A percentile compares a stretch with the other conserved stretches of the same genome.
phyloP scores from a whole-genome alignment of 2,329 filamentous ascomycete genomes.

The Grosmannia penicillata region DNA sequence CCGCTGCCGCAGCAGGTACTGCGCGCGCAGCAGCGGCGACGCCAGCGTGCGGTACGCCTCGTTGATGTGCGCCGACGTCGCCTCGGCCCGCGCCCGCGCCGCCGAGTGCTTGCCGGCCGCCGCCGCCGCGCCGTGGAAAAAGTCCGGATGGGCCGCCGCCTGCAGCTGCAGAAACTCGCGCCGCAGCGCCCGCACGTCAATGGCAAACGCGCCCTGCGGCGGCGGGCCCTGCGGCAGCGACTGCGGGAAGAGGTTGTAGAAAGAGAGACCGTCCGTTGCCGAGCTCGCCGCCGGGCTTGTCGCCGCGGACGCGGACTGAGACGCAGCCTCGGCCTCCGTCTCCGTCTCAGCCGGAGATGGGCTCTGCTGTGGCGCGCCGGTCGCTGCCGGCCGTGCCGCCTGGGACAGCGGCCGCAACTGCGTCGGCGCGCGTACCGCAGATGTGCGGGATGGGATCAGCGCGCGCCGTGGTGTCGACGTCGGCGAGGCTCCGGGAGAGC shows the following conservation, averaged over 20 bases:
- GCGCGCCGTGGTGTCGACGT: background rate
- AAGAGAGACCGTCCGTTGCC: conserved; percentile 9
- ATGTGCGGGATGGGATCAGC: no score
- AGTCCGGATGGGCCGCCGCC: conserved; percentile 59
- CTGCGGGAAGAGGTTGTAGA: conserved; percentile 80
- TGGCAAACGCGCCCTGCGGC: conserved; percentile 57
- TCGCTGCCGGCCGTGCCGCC: no score
- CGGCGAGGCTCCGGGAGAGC: background rate
- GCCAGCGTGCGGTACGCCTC: conserved; percentile 78
- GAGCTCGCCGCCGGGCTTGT: no score
- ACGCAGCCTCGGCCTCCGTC: background rate
- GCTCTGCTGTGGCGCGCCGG: no score
- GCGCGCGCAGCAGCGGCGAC: conserved; percentile 67
- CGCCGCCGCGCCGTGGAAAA: conserved; percentile 26
- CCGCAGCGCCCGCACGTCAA: conserved; percentile 56
- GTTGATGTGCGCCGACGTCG: conserved; percentile 71
- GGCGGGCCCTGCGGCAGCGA: conserved; percentile 68
- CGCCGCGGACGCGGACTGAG: background rate
- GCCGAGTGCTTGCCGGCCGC: background rate
- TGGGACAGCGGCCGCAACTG: background rate
- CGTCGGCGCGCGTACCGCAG: no score
- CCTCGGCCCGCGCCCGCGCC: conserved; percentile 45
- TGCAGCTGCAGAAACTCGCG: conserved; percentile 81
- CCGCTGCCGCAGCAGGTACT: conserved; percentile 62
- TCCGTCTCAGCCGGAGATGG: no score